phyloP scores from a whole-genome alignment of 192 early-diverging fungal genomes.

The Coemansia sp. region DNA sequence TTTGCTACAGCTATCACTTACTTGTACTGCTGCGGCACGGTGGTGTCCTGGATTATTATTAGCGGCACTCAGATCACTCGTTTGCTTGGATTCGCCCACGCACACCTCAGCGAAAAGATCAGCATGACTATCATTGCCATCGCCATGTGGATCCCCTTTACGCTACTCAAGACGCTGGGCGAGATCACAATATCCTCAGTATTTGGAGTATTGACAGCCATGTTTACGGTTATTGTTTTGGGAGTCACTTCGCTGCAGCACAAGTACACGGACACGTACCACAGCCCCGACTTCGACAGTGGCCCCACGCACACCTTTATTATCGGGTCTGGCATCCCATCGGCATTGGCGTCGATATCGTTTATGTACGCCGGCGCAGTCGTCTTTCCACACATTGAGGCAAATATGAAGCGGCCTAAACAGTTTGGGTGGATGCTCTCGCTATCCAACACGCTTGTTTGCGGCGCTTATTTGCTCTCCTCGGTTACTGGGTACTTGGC shows the following conservation, averaged over 20 bases:
- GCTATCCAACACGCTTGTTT: constrained; percentile 63
- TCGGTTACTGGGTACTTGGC: constrained; percentile 71
- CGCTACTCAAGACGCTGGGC: constrained; percentile 72
- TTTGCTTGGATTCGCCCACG: constrained; percentile 53
- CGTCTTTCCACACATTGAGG: constrained; percentile 82
- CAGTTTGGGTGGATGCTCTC: constrained; percentile 70
- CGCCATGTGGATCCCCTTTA: constrained; percentile 73
- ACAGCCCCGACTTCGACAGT: constrained; percentile 28
- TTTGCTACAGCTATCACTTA: constrained; percentile 57
- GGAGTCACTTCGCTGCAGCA: constrained; percentile 39
- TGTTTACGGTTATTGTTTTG: constrained; percentile 58
- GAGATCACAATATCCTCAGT: constrained; percentile 78
- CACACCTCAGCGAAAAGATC: constrained; percentile 43
- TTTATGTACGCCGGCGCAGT: constrained; percentile 85
- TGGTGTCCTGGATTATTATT: constrained; percentile 72
- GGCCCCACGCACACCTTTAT: constrained; percentile 55
- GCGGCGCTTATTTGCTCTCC: constrained; percentile 65
- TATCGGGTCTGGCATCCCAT: constrained; percentile 68
- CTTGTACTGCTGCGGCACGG: constrained; percentile 67
- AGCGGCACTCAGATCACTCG: constrained; percentile 66
- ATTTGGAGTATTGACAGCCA: constrained; percentile 68
- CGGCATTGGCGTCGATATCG: constrained; percentile 73
- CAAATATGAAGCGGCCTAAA: constrained; percentile 69
- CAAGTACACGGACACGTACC: constrained; percentile 42
- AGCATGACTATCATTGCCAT: constrained; percentile 70